Evolutionary conservation across 139 green algal species (phyloP).

Genomic region (Coelastrella sp.): DNA sequence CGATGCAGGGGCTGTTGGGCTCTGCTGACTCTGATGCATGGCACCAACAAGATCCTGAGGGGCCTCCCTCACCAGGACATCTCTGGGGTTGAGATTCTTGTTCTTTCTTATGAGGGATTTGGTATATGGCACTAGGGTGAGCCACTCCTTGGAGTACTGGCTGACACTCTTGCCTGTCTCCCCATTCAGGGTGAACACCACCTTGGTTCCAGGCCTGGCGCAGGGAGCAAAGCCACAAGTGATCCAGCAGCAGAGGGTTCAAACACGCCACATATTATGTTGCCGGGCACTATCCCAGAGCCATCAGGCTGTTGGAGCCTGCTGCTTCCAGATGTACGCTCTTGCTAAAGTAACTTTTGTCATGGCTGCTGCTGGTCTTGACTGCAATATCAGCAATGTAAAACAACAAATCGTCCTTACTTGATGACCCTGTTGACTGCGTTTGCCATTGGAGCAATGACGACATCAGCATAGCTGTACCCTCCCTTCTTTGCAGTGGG

Average conservation of each 20-base stretch:
- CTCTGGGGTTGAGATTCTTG: background rate
- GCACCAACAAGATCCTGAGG: too few species aligned
- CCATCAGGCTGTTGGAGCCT: too few species aligned
- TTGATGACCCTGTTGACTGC: slow-evolving; percentile 41
- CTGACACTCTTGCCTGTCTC: slow-evolving; percentile 45
- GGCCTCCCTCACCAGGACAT: slow-evolving; percentile 30
- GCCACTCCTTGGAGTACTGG: slow-evolving; percentile 39
- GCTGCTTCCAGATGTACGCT: too few species aligned
- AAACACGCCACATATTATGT: too few species aligned
- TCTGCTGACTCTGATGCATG: too few species aligned
- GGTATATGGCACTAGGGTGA: slow-evolving; percentile 15
- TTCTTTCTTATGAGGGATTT: background rate
- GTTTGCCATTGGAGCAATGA: slow-evolving; percentile 34
- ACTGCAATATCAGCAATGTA: background rate
- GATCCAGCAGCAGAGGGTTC: too few species aligned
- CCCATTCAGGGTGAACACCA: background rate
- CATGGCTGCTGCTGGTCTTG: too few species aligned
- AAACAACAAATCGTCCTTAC: background rate
- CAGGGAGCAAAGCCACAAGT: background rate
- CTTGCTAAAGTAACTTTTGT: too few species aligned
- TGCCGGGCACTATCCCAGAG: too few species aligned
- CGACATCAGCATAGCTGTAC: slow-evolving; percentile 44
- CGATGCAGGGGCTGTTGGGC: too few species aligned
- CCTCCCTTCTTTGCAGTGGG: slow-evolving; percentile 34
- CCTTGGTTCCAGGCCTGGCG: slow-evolving; percentile 6